Base-by-base conservation (phyloP, 192 early-diverging fungal species). In the Coemansia erecta region DNA sequence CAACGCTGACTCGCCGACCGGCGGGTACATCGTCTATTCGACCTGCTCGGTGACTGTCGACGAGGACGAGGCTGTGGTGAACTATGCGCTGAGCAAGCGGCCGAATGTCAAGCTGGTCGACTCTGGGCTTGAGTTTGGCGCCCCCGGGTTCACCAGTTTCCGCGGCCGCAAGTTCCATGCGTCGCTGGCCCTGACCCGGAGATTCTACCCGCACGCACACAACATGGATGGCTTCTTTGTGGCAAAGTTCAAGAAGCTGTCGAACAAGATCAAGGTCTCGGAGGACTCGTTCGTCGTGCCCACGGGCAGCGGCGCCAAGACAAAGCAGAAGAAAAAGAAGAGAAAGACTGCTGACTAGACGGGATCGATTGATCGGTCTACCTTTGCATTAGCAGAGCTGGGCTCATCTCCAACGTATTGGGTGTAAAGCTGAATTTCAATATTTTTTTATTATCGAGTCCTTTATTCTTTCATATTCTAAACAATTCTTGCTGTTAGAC, bases 221-320 rank as follows among this genome's bases (percentile, higher is more conserved):
- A 99, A 99, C 72, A 98, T 99, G 97, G 97, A 99, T 71, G 97
- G 97, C 37, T 99, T 99, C 86, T 99, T 85, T 80, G 94, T 99
- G 12, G 92, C 97, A 45, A 99, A 99, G 63, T 87, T 99, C 73
- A 90, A 97, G 70, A 98, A 99, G 77, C 72, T 89, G 9, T 90
- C 89, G 46, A 98, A 97, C 82, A 93, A 92, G 79, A 53, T 80
- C 15, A 60, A 64, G 51, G 39, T 45, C 33, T 52, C 45, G 8
- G 75, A 77, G 19, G 61, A 72, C 45, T 26, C 52, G 58, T 51
- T 61, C 26, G 31, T 68, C n/a, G 68, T 77, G 33, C 75, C 75
- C 8, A 41, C 75, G 1, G 75, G 75, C 11, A 72, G 75, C 42
- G 75, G 75, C 11, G 68, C 61, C 41, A 61, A 60, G 49, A 59